These are phyloP conservation scores for Acanthamoeba healyi DNA, from an alignment of 208 protist genomes.

Conservation along the genomic window DNA sequence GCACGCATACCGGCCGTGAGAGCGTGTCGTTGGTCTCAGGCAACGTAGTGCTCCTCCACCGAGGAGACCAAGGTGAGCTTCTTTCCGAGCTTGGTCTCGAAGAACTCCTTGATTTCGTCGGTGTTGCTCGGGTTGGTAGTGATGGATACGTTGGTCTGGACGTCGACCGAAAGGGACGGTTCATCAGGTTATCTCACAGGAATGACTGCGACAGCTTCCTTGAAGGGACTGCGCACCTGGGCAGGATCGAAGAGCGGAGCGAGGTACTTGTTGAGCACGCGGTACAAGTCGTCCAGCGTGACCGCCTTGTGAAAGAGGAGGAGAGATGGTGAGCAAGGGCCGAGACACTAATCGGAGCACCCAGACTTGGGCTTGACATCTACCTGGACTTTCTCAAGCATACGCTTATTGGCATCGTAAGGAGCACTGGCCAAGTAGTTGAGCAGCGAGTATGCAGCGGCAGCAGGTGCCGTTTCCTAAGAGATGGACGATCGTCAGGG, in stretches of 20 bases:
- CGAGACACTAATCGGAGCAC: not conserved
- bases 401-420: conserved; percentile 30
- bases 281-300: not conserved
- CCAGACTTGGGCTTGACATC: not conserved
- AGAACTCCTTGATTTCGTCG: conserved; percentile 42
- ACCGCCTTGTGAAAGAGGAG: not conserved
- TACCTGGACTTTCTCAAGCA: conserved; percentile 66
- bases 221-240: not conserved
- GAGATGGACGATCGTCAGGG: not conserved
- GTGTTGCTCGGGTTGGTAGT: conserved; percentile 48
- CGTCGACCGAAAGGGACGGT: too few relatives aligned
- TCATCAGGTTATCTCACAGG: too few relatives aligned
- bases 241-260: conserved; percentile 14
- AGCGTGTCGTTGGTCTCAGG: not conserved
- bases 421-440: conserved; percentile 43
- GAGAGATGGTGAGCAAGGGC: not conserved
- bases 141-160: conserved; percentile 60
- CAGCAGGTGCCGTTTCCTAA: conserved; percentile 31
- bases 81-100: conserved; percentile 8
- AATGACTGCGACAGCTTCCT: too few relatives aligned
- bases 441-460: conserved; percentile 16
- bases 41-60: conserved; percentile 42
- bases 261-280: conserved; percentile 48
- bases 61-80: not conserved
- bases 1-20: too few relatives aligned